Percentiles rank a stretch among this genome's conserved stretches.
Evolutionary conservation across 495 filamentous ascomycete species (phyloP).

Genomic region (Neurospora pannonica): DNA sequence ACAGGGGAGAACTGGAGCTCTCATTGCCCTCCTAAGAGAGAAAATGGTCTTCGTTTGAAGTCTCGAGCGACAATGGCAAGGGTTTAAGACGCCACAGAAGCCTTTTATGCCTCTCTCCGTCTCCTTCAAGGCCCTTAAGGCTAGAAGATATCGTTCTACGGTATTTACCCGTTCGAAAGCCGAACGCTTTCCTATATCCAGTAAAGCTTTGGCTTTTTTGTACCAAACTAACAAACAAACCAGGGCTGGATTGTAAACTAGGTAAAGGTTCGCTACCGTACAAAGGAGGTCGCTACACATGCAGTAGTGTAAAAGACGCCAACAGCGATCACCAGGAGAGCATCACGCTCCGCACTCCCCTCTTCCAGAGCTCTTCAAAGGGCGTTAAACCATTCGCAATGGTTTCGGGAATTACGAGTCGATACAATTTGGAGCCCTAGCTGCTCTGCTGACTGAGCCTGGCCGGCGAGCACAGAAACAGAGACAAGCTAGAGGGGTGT

Average conservation of each 20-base stretch:
- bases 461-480: background rate
- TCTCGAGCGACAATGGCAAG: too few relatives aligned
- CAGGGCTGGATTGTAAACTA: too few relatives aligned
- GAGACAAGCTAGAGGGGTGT: background rate
- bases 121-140: background rate
- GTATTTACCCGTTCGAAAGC: too few relatives aligned
- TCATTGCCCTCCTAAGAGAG: too few relatives aligned
- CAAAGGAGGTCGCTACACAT: background rate
- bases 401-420: background rate
- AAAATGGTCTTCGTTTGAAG: too few relatives aligned
- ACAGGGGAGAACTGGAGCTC: background rate
- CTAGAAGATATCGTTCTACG: background rate
- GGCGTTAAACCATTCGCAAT: background rate
- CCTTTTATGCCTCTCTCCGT: background rate
- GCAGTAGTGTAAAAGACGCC: background rate
- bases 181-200: too few relatives aligned
- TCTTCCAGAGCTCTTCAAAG: background rate
- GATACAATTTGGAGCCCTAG: background rate
- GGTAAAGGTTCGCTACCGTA: background rate
- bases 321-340: background rate
- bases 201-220: too few relatives aligned
- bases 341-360: background rate
- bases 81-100: too few relatives aligned
- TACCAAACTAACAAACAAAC: too few relatives aligned
- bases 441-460: background rate